Evolutionary conservation across 345 rosid species (phyloP).

Genomic region (Citrus mangshanensis): DNA sequence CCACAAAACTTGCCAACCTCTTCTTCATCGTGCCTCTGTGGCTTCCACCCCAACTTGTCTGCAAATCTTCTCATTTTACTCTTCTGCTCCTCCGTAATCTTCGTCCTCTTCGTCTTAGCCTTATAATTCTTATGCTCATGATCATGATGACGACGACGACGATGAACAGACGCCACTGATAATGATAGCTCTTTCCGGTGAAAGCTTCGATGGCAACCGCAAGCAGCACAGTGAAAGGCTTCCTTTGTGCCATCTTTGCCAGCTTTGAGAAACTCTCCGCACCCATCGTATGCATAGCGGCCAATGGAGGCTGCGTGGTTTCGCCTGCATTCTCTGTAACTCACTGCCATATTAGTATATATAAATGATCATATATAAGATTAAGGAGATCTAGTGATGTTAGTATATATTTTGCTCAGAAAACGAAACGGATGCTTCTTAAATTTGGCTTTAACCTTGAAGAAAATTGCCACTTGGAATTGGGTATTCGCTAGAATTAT

Average conservation of each 20-base stretch:
- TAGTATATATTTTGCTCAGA: too few relatives aligned
- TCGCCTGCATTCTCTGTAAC: conserved; percentile 1
- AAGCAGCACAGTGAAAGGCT: conserved; percentile 7
- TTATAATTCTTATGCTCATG: background rate
- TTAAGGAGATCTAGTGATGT: too few relatives aligned
- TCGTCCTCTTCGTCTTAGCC: background rate
- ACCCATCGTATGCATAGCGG: conserved; percentile 1
- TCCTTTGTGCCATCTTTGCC: background rate
- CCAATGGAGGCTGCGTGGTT: conserved; percentile 12
- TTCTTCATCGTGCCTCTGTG: conserved; percentile 5
- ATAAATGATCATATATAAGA: too few relatives aligned
- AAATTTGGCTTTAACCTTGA: background rate
- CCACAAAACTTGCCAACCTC: conserved; percentile 10
- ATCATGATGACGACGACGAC: background rate
- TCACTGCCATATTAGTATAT: background rate
- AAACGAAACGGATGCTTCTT: background rate
- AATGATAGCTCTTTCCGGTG: conserved; percentile 4
- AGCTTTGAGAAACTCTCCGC: conserved; percentile 7
- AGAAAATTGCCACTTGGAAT: background rate
- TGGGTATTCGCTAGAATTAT: background rate
- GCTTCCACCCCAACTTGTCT: conserved; percentile 13
- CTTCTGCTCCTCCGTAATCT: conserved; percentile 9
- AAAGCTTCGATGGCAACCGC: conserved; percentile 13
- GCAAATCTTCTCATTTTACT: conserved; percentile 1
- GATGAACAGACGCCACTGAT: too few relatives aligned